Conservation (phyloP, 805 yeast genomes). For the Groenewaldozyma tartarivorans region DNA sequence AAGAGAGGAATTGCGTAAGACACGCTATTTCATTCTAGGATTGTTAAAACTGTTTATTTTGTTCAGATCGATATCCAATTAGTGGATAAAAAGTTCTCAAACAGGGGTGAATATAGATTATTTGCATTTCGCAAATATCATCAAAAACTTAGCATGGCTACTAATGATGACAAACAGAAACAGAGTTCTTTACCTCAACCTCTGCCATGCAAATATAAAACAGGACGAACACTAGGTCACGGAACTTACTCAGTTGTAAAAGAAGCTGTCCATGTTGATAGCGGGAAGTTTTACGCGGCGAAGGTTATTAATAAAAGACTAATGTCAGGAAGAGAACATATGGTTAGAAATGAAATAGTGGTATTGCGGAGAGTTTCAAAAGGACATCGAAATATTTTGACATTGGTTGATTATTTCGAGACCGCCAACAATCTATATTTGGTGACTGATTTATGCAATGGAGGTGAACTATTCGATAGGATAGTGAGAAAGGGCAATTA, state of each 20-base stretch:
- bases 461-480: conserved; percentile 60
- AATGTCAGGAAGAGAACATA: conserved; percentile 44
- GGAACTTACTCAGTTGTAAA: conserved; percentile 36
- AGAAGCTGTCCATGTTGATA: conserved; percentile 33
- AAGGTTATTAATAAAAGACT: conserved; percentile 42
- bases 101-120: too few species aligned
- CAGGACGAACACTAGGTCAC: conserved; percentile 28
- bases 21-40: too few species aligned
- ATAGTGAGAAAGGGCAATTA: conserved; percentile 40
- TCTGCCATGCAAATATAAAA: conserved; percentile 20
- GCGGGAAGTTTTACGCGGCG: conserved; percentile 42
- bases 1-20: too few species aligned
- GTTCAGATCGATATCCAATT: too few species aligned
- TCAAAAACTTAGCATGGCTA: too few species aligned
- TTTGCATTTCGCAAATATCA: too few species aligned
- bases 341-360: conserved; percentile 52
- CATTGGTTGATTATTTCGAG: conserved; percentile 61
- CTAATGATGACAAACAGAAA: too few species aligned
- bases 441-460: conserved; percentile 57
- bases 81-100: too few species aligned
- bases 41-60: too few species aligned
- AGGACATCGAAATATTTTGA: conserved; percentile 47
- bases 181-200: too few species aligned
- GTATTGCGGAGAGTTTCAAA: conserved; percentile 43
- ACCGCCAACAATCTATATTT: conserved; percentile 44